Evolutionary conservation across 352 stramenopile species (phyloP).

Genomic region (Globisporangium mamillatum): DNA sequence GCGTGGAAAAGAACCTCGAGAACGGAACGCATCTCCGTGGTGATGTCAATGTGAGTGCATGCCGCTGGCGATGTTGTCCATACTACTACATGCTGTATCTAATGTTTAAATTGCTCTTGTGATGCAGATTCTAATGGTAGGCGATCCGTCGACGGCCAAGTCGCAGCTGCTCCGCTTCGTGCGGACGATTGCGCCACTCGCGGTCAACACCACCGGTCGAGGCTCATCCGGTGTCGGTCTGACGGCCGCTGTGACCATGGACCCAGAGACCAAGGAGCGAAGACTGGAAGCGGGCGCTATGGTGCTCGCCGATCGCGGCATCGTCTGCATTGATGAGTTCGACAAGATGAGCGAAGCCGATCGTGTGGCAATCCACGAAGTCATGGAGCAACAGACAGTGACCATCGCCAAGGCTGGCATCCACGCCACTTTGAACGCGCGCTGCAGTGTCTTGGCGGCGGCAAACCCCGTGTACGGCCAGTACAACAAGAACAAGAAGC

Average conservation of each 20-base stretch:
- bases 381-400: constrained; percentile 99
- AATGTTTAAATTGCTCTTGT: constrained; percentile 5
- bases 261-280: constrained; percentile 93
- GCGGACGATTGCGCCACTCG: constrained; percentile 92
- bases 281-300: constrained; percentile 98
- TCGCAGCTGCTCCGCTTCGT: constrained; percentile 98
- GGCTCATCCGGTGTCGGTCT: constrained; percentile 92
- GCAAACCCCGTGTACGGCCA: constrained; percentile 99
- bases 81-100: constrained; percentile 62
- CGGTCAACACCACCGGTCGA: constrained; percentile 88
- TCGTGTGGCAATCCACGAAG: constrained; percentile 99
- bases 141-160: constrained; percentile 99
- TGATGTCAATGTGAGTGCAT: constrained; percentile 95
- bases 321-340: constrained; percentile 99
- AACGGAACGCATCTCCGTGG: constrained; percentile 99
- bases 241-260: constrained; percentile 97
- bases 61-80: background rate
- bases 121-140: constrained; percentile 90
- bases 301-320: constrained; percentile 97
- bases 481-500: constrained; percentile 97
- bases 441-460: constrained; percentile 97
- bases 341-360: constrained; percentile 98
- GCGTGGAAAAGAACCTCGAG: constrained; percentile 95
- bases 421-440: constrained; percentile 98
- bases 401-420: constrained; percentile 99